A percentile compares a stretch with the other conserved stretches of the same genome.
These are phyloP conservation scores for Xylaria sp. DNA, from an alignment of 2,329 filamentous ascomycete genomes.

Conservation along the genomic window DNA sequence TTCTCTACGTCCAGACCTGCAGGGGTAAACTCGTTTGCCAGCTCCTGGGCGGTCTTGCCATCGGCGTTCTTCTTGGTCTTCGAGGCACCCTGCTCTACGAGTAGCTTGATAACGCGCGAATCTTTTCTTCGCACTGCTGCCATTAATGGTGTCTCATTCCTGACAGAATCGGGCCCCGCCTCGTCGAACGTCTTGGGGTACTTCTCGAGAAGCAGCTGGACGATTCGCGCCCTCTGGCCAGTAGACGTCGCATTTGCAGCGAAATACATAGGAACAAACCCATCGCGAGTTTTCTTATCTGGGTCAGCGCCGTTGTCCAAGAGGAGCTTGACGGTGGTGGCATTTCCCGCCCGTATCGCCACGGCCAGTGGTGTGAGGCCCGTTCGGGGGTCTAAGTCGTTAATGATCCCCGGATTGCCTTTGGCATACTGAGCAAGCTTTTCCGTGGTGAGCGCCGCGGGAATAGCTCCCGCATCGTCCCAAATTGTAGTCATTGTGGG, in stretches of 20 bases:
- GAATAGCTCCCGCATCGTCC: slow-evolving; percentile 33
- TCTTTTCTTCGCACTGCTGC: slow-evolving; percentile 30
- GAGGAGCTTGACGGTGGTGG: slow-evolving; percentile 33
- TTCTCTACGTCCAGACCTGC: slow-evolving; percentile 20
- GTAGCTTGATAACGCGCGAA: slow-evolving; percentile 26
- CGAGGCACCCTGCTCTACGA: slow-evolving; percentile 31
- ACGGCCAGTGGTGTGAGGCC: slow-evolving; percentile 33
- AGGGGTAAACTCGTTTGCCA: slow-evolving; percentile 21
- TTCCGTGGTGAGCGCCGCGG: slow-evolving; percentile 14
- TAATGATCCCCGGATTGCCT: slow-evolving; percentile 20
- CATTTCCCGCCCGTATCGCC: slow-evolving; percentile 29
- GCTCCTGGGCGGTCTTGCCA: slow-evolving; percentile 28
- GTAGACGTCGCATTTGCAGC: slow-evolving; percentile 28
- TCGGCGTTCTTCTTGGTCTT: slow-evolving; percentile 32
- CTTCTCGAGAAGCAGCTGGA: slow-evolving; percentile 36
- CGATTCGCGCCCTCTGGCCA: slow-evolving; percentile 25
- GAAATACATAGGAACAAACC: slow-evolving; percentile 29
- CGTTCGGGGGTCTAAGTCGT: slow-evolving; percentile 23
- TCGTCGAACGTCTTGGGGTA: slow-evolving; percentile 32
- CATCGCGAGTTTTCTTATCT: slow-evolving; percentile 32
- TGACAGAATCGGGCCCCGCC: slow-evolving; percentile 9
- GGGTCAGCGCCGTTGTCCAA: slow-evolving; percentile 31
- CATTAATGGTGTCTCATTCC: slow-evolving; percentile 35
- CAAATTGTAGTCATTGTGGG: slow-evolving; percentile 33
- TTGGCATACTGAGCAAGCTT: slow-evolving; percentile 28